These are phyloP conservation scores for Xylaria telfairii DNA, from an alignment of 495 filamentous ascomycete species.

Conservation along the genomic window DNA sequence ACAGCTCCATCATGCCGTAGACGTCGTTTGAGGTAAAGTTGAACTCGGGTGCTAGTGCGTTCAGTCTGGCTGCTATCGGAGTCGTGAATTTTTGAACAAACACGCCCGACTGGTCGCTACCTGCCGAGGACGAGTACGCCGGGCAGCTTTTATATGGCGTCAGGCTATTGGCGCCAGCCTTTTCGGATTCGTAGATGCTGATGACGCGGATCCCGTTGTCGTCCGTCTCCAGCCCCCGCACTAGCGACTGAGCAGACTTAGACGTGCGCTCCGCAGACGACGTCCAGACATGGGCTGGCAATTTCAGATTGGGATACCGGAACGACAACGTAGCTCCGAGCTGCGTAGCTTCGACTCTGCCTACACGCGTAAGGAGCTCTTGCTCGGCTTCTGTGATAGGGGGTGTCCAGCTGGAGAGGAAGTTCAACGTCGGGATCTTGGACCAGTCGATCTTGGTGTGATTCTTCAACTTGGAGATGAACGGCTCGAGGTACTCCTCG, in stretches of 20 bases:
- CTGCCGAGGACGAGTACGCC: conserved; percentile 52
- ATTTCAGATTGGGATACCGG: conserved; percentile 49
- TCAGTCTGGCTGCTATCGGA: conserved; percentile 51
- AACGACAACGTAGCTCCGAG: conserved; percentile 49
- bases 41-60: conserved; percentile 48
- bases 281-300: conserved; percentile 54
- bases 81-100: conserved; percentile 51
- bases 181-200: conserved; percentile 44
- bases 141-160: conserved; percentile 57
- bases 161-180: conserved; percentile 52
- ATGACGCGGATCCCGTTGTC: conserved; percentile 50
- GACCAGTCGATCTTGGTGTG: conserved; percentile 44
- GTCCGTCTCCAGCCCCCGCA: conserved; percentile 48
- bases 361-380: conserved; percentile 50
- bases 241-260: conserved; percentile 51
- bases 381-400: conserved; percentile 52
- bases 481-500: conserved; percentile 54
- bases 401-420: conserved; percentile 48
- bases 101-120: conserved; percentile 47
- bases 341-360: conserved; percentile 50
- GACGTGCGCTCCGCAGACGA: conserved; percentile 55
- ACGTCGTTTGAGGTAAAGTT: conserved; percentile 56
- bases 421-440: conserved; percentile 45
- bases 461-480: conserved; percentile 52
- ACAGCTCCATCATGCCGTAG: conserved; percentile 57